phyloP scores from a whole-genome alignment of 192 early-diverging fungal genomes.

The Rhizophlyctis rosea region DNA sequence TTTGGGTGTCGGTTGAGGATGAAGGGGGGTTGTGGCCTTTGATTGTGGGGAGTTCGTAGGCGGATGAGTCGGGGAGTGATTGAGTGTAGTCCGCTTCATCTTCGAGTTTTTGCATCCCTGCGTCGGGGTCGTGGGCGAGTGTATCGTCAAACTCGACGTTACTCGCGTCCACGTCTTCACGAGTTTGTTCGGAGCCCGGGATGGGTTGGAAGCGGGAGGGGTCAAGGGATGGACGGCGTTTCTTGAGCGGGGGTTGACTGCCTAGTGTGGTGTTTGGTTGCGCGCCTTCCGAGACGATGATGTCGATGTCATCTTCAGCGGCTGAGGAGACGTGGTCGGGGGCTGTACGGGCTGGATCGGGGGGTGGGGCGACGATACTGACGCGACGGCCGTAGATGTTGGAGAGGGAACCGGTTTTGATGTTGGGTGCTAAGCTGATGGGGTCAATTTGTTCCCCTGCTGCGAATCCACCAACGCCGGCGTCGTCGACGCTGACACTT shows the following conservation, averaged over 20 bases:
- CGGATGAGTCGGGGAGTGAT: no score
- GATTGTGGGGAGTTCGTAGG: no score
- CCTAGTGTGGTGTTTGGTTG: neutral
- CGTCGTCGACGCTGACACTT: no score
- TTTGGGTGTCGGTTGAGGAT: no score
- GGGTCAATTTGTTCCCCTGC: neutral
- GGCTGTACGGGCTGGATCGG: neutral
- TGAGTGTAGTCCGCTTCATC: no score
- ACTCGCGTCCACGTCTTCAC: neutral
- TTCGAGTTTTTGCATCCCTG: slow-evolving; percentile 1
- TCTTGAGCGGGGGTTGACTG: neutral
- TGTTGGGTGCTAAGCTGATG: neutral
- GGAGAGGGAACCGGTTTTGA: neutral
- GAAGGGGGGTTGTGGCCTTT: no score
- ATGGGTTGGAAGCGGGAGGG: neutral
- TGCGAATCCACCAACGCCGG: neutral
- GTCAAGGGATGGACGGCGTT: slow-evolving; percentile 4
- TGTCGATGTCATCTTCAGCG: neutral
- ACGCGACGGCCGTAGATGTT: neutral
- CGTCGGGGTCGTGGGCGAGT: neutral
- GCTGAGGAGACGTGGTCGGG: neutral
- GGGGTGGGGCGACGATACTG: neutral
- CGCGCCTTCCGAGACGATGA: neutral
- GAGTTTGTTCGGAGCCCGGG: neutral
- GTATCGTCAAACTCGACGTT: neutral